Base-by-base conservation (phyloP, 1,139 yeast species). In the Candida tropicalis region DNA sequence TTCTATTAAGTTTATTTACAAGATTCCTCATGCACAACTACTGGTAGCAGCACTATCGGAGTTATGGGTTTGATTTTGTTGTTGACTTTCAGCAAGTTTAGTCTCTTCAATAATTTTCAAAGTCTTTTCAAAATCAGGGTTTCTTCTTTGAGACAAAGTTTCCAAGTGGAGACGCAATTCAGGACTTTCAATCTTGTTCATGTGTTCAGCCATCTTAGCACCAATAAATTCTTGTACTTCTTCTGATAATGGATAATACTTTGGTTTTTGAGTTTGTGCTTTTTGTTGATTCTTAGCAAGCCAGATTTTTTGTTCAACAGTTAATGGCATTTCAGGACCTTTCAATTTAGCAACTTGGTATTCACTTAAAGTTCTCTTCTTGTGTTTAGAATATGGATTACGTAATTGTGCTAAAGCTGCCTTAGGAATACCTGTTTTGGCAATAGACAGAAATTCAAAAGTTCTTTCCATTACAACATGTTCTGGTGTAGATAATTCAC, bases 241-340 rank as follows among this genome's bases (percentile, higher is more conserved):
- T 18, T 77, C 78, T 9, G 87, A 72, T 55, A 88, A 79, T 53
- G 74, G 73, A 36, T 69, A 69, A 53, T 70, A 70, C 39, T 69
- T 70, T 49, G 74, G 70, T 43, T 66, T 62, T 38, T 81, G 79
- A 58, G 76, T 60, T 43, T 65, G 65, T 37, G 73, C 70, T 57
- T 78, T 74, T 17, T 36, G 12, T 36, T 36, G 13, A 20, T 22
- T 36, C 65, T 46, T 50, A 43, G 77, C 76, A 65, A 81, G 72
- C 59, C 80, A 81, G 8, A 81, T 81, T 68, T 75, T 76, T 69
- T 82, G 85, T 39, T 75, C 77, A 38, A 73, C 79, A n/a, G 84
- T 70, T 51, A 81, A 64, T 37, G 96, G 97, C 96, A 88, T 88
- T 47, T 73, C 66, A 35, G 96, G 96, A 24, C 84, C 80, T 27